These are phyloP conservation scores for Paspalum vaginatum DNA, from an alignment of 176 grass and related monocot genomes.

Conservation along the genomic window DNA sequence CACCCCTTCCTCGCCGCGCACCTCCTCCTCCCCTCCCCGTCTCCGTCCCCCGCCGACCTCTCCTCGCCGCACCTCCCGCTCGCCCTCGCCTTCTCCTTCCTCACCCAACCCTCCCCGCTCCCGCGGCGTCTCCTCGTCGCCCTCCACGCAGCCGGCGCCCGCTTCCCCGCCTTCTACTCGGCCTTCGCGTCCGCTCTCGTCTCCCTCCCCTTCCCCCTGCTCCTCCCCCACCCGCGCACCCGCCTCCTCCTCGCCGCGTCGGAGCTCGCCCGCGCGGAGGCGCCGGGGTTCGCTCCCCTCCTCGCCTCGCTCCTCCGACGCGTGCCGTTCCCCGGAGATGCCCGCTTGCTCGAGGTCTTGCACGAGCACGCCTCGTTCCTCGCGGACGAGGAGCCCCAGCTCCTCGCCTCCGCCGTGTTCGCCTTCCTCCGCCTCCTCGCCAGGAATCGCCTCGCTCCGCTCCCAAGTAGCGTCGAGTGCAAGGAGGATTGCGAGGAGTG, in stretches of 20 bases:
- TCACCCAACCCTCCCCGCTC: slow-evolving; percentile 44
- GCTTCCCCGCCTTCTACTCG: slow-evolving; percentile 56
- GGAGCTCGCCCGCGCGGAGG: slow-evolving; percentile 55
- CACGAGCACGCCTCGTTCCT: slow-evolving; percentile 25
- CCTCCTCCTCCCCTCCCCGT: slow-evolving; percentile 56
- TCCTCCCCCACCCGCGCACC: slow-evolving; percentile 53
- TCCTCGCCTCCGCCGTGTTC: slow-evolving; percentile 48
- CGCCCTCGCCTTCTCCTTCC: slow-evolving; percentile 68
- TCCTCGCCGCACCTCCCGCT: slow-evolving; percentile 60
- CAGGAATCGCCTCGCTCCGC: slow-evolving; percentile 55
- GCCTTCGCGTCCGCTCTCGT: slow-evolving; percentile 63
- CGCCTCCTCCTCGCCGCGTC: slow-evolving; percentile 54
- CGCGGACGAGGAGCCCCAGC: slow-evolving; percentile 47
- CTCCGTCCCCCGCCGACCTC: slow-evolving; percentile 48
- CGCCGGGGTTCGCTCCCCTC: slow-evolving; percentile 49
- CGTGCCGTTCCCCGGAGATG: slow-evolving; percentile 42
- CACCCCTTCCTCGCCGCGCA: slow-evolving; percentile 50
- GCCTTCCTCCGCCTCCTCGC: slow-evolving; percentile 57
- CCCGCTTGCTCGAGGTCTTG: slow-evolving; percentile 33
- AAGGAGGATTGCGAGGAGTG: slow-evolving; percentile 59
- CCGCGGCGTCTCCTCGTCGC: slow-evolving; percentile 40
- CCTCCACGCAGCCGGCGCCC: slow-evolving; percentile 64
- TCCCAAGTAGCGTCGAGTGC: slow-evolving; percentile 39
- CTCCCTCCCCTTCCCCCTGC: slow-evolving; percentile 53
- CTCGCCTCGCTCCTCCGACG: slow-evolving; percentile 59